Percentiles rank a stretch among this genome's conserved stretches.
phyloP scores from a whole-genome alignment of 164 flowering plant species.

The Akebia trifoliata region DNA sequence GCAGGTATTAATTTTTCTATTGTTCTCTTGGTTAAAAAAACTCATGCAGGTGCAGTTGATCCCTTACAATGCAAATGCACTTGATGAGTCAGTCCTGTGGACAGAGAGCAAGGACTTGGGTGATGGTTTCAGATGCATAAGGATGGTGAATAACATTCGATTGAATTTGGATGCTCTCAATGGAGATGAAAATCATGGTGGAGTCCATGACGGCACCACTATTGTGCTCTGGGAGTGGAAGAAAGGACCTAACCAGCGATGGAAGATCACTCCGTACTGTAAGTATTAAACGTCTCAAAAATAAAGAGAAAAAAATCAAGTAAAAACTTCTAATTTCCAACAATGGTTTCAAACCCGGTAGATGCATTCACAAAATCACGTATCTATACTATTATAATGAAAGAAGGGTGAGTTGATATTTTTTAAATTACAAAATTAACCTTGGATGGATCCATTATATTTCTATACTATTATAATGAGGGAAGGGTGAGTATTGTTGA shows the following conservation, averaged over 20 bases:
- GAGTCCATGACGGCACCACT: constrained; percentile 59
- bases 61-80: constrained; percentile 41
- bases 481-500: too few species aligned
- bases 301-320: background rate
- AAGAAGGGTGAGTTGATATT: too few species aligned
- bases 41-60: constrained; percentile 50
- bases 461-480: too few species aligned
- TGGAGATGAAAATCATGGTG: constrained; percentile 59
- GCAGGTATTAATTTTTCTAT: background rate
- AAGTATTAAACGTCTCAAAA: constrained; percentile 19
- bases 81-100: constrained; percentile 65
- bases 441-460: too few species aligned
- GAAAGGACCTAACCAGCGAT: constrained; percentile 64
- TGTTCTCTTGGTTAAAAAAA: background rate
- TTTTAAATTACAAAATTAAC: too few species aligned
- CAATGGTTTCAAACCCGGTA: too few species aligned
- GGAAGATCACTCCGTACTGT: constrained; percentile 66
- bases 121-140: constrained; percentile 41
- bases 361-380: too few species aligned
- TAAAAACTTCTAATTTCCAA: background rate
- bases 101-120: constrained; percentile 54
- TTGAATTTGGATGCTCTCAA: constrained; percentile 62
- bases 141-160: constrained; percentile 64
- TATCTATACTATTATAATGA: too few species aligned
- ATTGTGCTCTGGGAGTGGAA: constrained; percentile 58